These are phyloP conservation scores for Tolypocladium capitatum DNA, from an alignment of 2,329 filamentous ascomycete species.

Conservation along the genomic window DNA sequence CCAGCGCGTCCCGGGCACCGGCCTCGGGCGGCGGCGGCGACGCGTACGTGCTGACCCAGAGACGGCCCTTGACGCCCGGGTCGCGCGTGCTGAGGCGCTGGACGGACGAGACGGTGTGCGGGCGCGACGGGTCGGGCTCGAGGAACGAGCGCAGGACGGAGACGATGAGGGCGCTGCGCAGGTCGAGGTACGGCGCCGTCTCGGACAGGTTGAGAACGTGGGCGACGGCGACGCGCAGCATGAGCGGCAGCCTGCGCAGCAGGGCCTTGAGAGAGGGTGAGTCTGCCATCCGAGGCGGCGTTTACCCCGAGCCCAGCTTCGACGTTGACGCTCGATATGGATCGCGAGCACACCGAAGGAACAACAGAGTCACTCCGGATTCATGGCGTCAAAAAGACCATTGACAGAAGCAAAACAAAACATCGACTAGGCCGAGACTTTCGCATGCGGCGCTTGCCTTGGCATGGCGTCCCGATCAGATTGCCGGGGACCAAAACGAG, in stretches of 20 bases:
- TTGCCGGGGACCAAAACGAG: background rate
- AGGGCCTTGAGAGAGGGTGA: constrained; percentile 14
- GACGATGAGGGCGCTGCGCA: constrained; percentile 61
- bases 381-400: background rate
- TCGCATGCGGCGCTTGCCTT: background rate
- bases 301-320: too few species aligned
- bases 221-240: constrained; percentile 46
- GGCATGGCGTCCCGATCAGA: background rate
- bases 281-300: background rate
- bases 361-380: background rate
- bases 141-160: constrained; percentile 58
- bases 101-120: constrained; percentile 40
- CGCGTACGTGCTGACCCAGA: constrained; percentile 67
- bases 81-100: constrained; percentile 53
- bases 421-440: too few species aligned
- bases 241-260: constrained; percentile 45
- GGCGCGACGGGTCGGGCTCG: constrained; percentile 20
- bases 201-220: constrained; percentile 57
- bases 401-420: background rate
- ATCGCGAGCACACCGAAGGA: background rate
- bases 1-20: constrained; percentile 42
- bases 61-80: constrained; percentile 57
- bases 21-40: constrained; percentile 45
- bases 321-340: too few species aligned
- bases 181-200: constrained; percentile 62